Percentiles rank a stretch among this genome's conserved stretches.
Conservation (phyloP, 2,329 filamentous ascomycete genomes). For the Xylariaceae sp. region DNA sequence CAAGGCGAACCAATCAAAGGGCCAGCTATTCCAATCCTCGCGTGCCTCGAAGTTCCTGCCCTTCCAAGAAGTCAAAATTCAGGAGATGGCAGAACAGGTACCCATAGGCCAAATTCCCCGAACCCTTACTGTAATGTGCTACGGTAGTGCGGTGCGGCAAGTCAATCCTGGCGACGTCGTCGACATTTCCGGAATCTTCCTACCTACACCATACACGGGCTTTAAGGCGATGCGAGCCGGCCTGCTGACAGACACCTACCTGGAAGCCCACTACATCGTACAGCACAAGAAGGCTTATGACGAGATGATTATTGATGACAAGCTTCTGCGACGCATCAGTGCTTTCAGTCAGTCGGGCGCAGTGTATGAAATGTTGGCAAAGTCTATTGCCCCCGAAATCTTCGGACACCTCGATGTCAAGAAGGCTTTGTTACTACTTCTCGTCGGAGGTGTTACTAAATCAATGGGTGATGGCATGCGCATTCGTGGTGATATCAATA, state of each 20-base stretch:
- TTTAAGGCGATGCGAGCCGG: slow-evolving; percentile 97
- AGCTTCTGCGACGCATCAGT: slow-evolving; percentile 82
- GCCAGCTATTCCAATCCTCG: slow-evolving; percentile 92
- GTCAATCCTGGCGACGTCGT: slow-evolving; percentile 94
- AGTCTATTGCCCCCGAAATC: slow-evolving; percentile 97
- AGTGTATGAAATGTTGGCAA: slow-evolving; percentile 93
- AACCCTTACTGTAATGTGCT: slow-evolving; percentile 86
- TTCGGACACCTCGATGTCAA: slow-evolving; percentile 97
- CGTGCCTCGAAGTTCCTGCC: slow-evolving; percentile 95
- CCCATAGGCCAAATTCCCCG: slow-evolving; percentile 97
- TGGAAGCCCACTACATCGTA: slow-evolving; percentile 90
- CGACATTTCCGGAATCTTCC: slow-evolving; percentile 92
- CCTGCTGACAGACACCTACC: slow-evolving; percentile 94
- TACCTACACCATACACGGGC: slow-evolving; percentile 97
- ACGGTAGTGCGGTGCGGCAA: slow-evolving; percentile 82
- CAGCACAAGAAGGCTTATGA: slow-evolving; percentile 99
- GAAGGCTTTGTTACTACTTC: slow-evolving; percentile 91
- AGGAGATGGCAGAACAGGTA: slow-evolving; percentile 99
- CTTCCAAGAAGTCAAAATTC: slow-evolving; percentile 98
- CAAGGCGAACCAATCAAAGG: slow-evolving; percentile 86
- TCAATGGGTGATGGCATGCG: slow-evolving; percentile 98
- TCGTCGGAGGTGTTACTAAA: slow-evolving; percentile 96
- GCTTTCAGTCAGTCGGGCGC: slow-evolving; percentile 84
- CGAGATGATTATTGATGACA: slow-evolving; percentile 82
- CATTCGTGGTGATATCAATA: slow-evolving; percentile 98